A percentile compares a stretch with the other conserved stretches of the same genome.
Conservation (phyloP, 805 yeast genomes). For the Candida sphagnicola region DNA sequence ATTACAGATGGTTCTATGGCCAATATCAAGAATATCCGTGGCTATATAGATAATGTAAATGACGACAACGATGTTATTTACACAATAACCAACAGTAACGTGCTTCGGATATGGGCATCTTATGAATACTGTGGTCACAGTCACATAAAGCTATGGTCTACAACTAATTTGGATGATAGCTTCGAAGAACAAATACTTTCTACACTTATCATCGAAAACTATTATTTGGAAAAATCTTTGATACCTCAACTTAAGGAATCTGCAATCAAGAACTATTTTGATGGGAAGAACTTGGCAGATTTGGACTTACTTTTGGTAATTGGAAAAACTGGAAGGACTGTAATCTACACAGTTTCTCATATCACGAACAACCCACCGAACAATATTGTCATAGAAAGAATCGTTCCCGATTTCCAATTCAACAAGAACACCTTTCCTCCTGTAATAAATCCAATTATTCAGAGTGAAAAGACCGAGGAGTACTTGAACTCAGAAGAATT, state of each 20-base stretch:
- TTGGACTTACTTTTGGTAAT: slow-evolving; percentile 37
- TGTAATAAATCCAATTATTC: not conserved
- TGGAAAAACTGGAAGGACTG: slow-evolving; percentile 37
- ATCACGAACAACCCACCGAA: slow-evolving; percentile 54
- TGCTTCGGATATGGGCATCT: slow-evolving; percentile 66
- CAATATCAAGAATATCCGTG: slow-evolving; percentile 30
- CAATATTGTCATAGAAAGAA: slow-evolving; percentile 37
- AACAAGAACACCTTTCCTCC: slow-evolving; percentile 12
- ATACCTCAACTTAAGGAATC: slow-evolving; percentile 5
- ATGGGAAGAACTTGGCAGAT: slow-evolving; percentile 8
- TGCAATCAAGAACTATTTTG: not conserved
- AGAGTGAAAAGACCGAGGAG: slow-evolving; percentile 3
- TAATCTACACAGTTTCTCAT: slow-evolving; percentile 47
- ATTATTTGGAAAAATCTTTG: slow-evolving; percentile 23
- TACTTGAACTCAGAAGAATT: slow-evolving; percentile 12
- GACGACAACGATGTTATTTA: slow-evolving; percentile 45
- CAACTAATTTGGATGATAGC: slow-evolving; percentile 24
- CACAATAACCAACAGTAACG: slow-evolving; percentile 57
- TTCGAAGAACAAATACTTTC: slow-evolving; percentile 12
- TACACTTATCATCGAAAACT: slow-evolving; percentile 33
- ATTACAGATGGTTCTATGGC: slow-evolving; percentile 25
- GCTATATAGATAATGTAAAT: slow-evolving; percentile 26
- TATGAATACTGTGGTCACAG: slow-evolving; percentile 57
- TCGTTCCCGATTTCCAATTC: slow-evolving; percentile 17
- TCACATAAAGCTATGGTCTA: slow-evolving; percentile 56